phyloP scores from a whole-genome alignment of 495 filamentous ascomycete genomes.

The Penicillium silybi region DNA sequence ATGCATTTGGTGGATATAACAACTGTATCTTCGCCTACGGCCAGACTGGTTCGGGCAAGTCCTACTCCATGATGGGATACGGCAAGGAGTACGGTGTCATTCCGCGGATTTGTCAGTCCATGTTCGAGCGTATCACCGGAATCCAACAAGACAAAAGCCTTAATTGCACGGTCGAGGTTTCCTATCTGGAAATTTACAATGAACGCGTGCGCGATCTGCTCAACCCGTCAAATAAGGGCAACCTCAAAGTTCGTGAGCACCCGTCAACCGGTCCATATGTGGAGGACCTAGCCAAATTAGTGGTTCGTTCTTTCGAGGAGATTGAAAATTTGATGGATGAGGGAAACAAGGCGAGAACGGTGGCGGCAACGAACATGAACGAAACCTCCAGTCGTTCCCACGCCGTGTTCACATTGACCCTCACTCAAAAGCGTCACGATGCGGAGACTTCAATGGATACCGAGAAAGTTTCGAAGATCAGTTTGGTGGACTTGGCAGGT shows the following conservation, averaged over 20 bases:
- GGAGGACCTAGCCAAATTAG: slow-evolving; percentile 93
- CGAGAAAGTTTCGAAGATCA: slow-evolving; percentile 97
- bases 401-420: slow-evolving; percentile 93
- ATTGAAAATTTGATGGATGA: slow-evolving; percentile 99
- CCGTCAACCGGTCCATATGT: slow-evolving; percentile 97
- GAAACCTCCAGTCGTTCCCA: slow-evolving; percentile 98
- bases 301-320: slow-evolving; percentile 94
- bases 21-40: slow-evolving; percentile 99
- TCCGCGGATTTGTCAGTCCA: slow-evolving; percentile 94
- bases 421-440: slow-evolving; percentile 93
- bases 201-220: slow-evolving; percentile 94
- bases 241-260: slow-evolving; percentile 95
- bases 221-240: slow-evolving; percentile 94
- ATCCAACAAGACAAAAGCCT: slow-evolving; percentile 76
- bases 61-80: slow-evolving; percentile 99
- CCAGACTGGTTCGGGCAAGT: slow-evolving; percentile 97
- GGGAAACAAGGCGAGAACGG: slow-evolving; percentile 96
- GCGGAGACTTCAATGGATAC: slow-evolving; percentile 91
- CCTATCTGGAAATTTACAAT: slow-evolving; percentile 99
- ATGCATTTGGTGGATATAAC: slow-evolving; percentile 98
- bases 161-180: slow-evolving; percentile 92
- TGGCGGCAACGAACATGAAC: slow-evolving; percentile 99
- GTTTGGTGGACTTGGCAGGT: slow-evolving; percentile 94
- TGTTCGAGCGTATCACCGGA: slow-evolving; percentile 81
- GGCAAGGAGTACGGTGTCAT: slow-evolving; percentile 95